Percentiles rank a stretch among this genome's conserved stretches.
These are phyloP conservation scores for Trichoderma breve DNA, from an alignment of 2,329 filamentous ascomycete genomes.

Conservation along the genomic window DNA sequence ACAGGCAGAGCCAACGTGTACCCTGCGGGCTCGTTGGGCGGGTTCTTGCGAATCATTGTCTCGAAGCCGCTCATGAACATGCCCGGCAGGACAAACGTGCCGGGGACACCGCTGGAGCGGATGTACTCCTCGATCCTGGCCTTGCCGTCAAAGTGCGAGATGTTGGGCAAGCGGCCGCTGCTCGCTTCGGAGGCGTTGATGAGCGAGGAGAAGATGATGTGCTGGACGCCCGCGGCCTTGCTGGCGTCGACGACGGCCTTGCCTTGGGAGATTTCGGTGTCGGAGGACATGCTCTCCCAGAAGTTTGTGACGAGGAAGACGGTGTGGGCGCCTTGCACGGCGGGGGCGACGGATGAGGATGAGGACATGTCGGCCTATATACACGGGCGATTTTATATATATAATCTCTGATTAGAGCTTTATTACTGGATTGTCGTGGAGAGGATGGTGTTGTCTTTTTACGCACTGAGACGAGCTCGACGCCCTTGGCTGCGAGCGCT, in stretches of 20 bases:
- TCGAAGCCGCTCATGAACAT: slow-evolving; percentile 54
- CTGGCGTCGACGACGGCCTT: slow-evolving; percentile 47
- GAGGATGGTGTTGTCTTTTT: too few relatives aligned
- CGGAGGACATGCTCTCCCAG: slow-evolving; percentile 35
- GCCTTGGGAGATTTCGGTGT: slow-evolving; percentile 42
- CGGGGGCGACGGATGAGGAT: slow-evolving; percentile 34
- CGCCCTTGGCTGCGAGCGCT: slow-evolving; percentile 39
- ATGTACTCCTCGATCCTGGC: slow-evolving; percentile 57
- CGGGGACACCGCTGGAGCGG: slow-evolving; percentile 45
- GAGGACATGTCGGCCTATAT: slow-evolving; percentile 43
- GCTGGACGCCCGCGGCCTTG: slow-evolving; percentile 43
- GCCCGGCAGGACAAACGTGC: slow-evolving; percentile 52
- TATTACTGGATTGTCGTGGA: not conserved
- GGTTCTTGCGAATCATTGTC: slow-evolving; percentile 29
- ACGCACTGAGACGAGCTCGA: slow-evolving; percentile 42
- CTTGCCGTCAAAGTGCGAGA: slow-evolving; percentile 56
- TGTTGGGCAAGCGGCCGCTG: slow-evolving; percentile 37
- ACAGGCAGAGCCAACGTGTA: slow-evolving; percentile 32
- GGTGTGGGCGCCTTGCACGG: slow-evolving; percentile 43
- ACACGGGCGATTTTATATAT: not conserved
- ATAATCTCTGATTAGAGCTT: not conserved
- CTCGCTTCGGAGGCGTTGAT: slow-evolving; percentile 39
- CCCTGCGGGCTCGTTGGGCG: slow-evolving; percentile 27
- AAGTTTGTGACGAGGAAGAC: slow-evolving; percentile 44
- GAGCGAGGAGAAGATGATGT: slow-evolving; percentile 48